Evolutionary conservation across 495 filamentous ascomycete genomes (phyloP), one percentile per base, ranked within the genome.

Genomic region (Venustampulla echinocandica): DNA sequence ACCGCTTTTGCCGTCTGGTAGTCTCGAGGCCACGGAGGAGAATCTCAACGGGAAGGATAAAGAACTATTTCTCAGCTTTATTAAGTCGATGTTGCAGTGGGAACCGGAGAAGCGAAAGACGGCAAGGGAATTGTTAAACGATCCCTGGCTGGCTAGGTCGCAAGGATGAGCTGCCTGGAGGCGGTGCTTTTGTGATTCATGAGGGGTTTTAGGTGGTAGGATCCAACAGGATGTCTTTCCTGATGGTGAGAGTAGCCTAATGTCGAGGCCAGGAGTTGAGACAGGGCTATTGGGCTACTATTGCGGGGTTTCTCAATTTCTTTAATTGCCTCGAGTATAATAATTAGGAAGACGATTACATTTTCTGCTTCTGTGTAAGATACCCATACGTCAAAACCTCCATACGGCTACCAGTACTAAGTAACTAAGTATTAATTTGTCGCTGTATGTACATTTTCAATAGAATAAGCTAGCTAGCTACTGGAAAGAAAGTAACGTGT

Each of bases 71-170:
- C 17, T 77, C 10, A 15, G 28, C 4, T 65, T 75, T 43, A 64
- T 74, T 47, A 48, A 54, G 21, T 45, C 35, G n/a, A 76, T 77
- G 70, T 54, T 79, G 44, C 67, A 68, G 42, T 76, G 73, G 73
- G 50, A 51, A 15, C 73, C 72, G n/a, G 61, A 65, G 45, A 48
- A 71, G 23, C 59, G 74, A 5, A 63, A 60, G 43, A 68, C 67
- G 2, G 73, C 73, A 1, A 64, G 58, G 43, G 61, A 69, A 33
- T 48, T 76, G 13, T 48, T 66, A 3, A 41, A 66, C 5, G 62
- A 75, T 55, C 59, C 57, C 20, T 71, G 69, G 69, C 40, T 67
- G 13, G 62, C 11, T 44, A 42, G 38, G 38, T 21, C 38, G 23
- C 14, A 24, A 42, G 20, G 22, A 9, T 21, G 56, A 33, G 24